These are phyloP conservation scores for Sphaerosporella brunnea DNA, from an alignment of 495 filamentous ascomycete species.

Conservation along the genomic window DNA sequence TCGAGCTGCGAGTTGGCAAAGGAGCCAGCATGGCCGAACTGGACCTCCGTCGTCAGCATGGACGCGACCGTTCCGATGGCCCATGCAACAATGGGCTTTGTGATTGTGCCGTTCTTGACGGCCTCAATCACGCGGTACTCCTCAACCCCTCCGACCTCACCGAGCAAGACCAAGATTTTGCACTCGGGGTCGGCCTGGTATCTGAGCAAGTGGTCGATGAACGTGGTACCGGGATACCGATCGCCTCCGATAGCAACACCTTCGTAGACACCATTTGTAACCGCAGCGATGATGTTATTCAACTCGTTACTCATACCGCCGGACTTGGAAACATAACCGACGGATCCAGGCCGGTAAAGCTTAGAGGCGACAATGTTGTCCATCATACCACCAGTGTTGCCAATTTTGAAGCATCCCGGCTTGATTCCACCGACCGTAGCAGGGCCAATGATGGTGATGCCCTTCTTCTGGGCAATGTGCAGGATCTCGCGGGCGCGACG, in stretches of 20 bases:
- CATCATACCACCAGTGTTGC: conserved; percentile 99
- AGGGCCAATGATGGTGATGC: conserved; percentile 95
- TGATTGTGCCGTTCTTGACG: conserved; percentile 81
- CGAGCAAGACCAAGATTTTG: conserved; percentile 89
- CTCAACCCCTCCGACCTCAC: conserved; percentile 98
- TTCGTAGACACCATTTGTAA: conserved; percentile 93
- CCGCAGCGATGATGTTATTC: conserved; percentile 96
- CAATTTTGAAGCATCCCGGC: conserved; percentile 97
- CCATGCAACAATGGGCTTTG: conserved; percentile 97
- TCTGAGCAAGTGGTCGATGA: conserved; percentile 92
- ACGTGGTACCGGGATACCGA: conserved; percentile 93
- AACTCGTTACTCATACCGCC: conserved; percentile 99
- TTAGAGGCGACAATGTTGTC: conserved; percentile 99
- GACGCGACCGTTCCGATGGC: conserved; percentile 97
- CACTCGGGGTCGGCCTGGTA: conserved; percentile 91
- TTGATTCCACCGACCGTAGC: conserved; percentile 99
- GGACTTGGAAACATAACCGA: conserved; percentile 98
- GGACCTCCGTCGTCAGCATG: conserved; percentile 99
- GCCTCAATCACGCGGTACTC: conserved; percentile 99
- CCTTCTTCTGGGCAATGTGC: conserved; percentile 89
- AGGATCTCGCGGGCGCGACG: conserved; percentile 95
- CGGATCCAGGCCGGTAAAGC: conserved; percentile 96
- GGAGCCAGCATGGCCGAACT: conserved; percentile 96
- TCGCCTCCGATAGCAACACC: conserved; percentile 99
- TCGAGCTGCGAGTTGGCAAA: conserved; percentile 98